These are phyloP conservation scores for Cystobasidium slooffiae DNA, from an alignment of 1,284 basidiomycete species.

Conservation along the genomic window DNA sequence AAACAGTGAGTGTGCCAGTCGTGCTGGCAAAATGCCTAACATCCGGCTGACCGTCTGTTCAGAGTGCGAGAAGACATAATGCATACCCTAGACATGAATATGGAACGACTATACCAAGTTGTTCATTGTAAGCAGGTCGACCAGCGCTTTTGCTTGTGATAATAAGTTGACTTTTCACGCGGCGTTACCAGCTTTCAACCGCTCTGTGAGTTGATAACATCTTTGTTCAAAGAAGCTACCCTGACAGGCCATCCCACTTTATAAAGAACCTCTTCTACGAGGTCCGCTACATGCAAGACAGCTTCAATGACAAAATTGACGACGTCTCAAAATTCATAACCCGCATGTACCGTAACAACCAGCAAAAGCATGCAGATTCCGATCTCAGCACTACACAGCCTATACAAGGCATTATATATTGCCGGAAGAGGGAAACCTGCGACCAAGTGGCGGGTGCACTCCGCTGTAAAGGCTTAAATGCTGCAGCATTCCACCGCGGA, in stretches of 20 bases:
- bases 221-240: not conserved
- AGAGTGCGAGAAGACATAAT: conserved; percentile 76
- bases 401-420: conserved; percentile 80
- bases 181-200: conserved; percentile 33
- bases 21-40: not conserved
- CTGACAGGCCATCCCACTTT: not conserved
- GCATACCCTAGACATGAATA: conserved; percentile 66
- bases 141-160: not conserved
- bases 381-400: conserved; percentile 5
- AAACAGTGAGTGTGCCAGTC: conserved; percentile 20
- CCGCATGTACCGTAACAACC: conserved; percentile 60
- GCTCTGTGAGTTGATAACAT: conserved; percentile 12
- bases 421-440: conserved; percentile 69
- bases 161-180: not conserved
- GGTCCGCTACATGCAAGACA: conserved; percentile 59
- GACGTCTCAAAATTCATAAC: conserved; percentile 72
- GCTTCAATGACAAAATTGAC: conserved; percentile 63
- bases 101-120: conserved; percentile 65
- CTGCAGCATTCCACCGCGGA: conserved; percentile 75
- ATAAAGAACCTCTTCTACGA: conserved; percentile 75
- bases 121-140: conserved; percentile 61
- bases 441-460: conserved; percentile 70
- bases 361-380: not conserved
- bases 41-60: conserved; percentile 10
- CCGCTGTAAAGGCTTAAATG: conserved; percentile 67